Conservation (phyloP, 2,329 filamentous ascomycete species). For the Ambrosiella cleistominuta region DNA sequence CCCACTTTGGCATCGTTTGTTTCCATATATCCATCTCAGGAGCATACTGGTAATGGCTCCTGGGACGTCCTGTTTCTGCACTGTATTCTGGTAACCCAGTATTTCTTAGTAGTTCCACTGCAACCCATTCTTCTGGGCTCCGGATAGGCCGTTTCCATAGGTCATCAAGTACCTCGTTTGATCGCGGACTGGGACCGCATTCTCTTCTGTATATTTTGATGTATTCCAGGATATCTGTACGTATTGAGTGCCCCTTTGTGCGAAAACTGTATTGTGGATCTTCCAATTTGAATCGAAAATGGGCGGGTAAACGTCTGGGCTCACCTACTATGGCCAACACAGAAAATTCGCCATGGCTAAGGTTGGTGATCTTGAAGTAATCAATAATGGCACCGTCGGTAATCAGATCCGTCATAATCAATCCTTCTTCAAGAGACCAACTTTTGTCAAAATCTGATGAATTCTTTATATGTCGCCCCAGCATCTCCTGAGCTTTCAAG, state of each 20-base stretch:
- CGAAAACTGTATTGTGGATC: not conserved
- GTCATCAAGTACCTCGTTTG: constrained; percentile 1
- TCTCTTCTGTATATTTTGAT: constrained; percentile 7
- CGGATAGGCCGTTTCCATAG: not conserved
- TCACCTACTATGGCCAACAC: not conserved
- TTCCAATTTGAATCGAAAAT: not conserved
- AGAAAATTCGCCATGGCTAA: too few species aligned
- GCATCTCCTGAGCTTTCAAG: not conserved
- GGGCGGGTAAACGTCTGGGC: not conserved
- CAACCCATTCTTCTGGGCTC: constrained; percentile 4
- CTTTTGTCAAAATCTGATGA: constrained; percentile 6
- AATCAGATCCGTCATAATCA: not conserved
- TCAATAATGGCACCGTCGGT: too few species aligned
- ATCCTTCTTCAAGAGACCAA: constrained; percentile 6
- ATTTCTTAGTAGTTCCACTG: constrained; percentile 3
- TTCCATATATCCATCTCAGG: not conserved
- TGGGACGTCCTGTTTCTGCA: not conserved
- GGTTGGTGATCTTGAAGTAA: too few species aligned
- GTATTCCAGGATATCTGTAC: constrained; percentile 7
- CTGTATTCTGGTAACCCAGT: not conserved
- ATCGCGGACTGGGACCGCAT: not conserved
- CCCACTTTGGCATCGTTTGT: too few species aligned
- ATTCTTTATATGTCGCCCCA: not conserved
- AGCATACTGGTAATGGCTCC: not conserved
- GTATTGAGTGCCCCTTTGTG: not conserved